Conservation (phyloP, 495 filamentous ascomycete species). For the Saxophila tyrrhenica region DNA sequence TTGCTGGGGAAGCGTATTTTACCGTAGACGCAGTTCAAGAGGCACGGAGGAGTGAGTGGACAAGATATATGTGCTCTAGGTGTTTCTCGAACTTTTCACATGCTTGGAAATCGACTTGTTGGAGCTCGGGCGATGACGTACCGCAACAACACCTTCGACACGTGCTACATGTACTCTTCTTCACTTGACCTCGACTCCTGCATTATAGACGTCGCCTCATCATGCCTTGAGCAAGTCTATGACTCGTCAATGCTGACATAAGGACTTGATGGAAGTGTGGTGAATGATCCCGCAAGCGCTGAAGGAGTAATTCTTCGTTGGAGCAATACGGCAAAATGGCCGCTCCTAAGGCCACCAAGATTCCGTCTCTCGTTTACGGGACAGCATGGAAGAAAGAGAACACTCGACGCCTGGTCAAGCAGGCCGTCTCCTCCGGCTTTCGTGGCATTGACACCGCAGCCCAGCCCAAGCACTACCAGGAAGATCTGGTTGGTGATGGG, state of each 20-base stretch:
- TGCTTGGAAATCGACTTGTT: neutral
- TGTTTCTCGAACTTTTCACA: neutral
- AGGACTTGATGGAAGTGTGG: too few species aligned
- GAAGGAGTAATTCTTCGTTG: too few species aligned
- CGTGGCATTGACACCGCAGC: constrained; percentile 67
- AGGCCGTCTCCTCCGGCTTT: constrained; percentile 61
- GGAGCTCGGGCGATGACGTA: neutral
- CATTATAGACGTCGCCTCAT: too few species aligned
- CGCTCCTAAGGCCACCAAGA: neutral
- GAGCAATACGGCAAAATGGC: too few species aligned
- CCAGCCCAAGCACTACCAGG: constrained; percentile 69
- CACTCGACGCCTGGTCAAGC: constrained; percentile 54
- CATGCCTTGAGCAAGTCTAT: too few species aligned
- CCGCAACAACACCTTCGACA: neutral
- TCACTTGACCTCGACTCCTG: too few species aligned
- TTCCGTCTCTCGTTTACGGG: constrained; percentile 60
- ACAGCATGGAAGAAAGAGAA: constrained; percentile 79
- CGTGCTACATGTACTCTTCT: neutral
- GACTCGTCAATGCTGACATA: too few species aligned
- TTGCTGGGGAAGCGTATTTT: too few species aligned
- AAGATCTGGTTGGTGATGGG: constrained; percentile 57
- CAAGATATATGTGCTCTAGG: neutral
- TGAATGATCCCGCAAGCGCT: too few species aligned
- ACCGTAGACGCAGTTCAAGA: neutral
- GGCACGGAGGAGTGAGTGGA: neutral